Conservation (phyloP, 1,139 yeast genomes). For the Candida frijolesensis region DNA sequence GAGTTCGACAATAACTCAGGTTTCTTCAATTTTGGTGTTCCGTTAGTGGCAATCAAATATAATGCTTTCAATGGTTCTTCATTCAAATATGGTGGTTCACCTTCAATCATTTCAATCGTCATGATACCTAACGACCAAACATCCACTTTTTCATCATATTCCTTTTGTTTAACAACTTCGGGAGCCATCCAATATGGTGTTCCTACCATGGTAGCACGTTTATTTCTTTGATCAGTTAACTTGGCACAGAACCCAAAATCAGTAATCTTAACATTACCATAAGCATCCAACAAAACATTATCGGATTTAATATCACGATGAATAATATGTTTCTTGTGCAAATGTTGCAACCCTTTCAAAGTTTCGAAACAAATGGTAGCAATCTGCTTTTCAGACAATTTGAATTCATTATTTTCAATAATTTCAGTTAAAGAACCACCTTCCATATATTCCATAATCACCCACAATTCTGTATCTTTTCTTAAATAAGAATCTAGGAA, state of each 20-base stretch:
- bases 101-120: conserved; percentile 98
- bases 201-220: conserved; percentile 98
- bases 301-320: conserved; percentile 97
- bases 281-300: conserved; percentile 77
- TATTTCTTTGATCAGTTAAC: conserved; percentile 79
- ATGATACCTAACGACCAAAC: conserved; percentile 97
- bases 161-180: conserved; percentile 91
- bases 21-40: conserved; percentile 90
- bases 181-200: conserved; percentile 99
- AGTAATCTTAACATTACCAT: conserved; percentile 88
- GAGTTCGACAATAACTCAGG: conserved; percentile 75
- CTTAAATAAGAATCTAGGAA: conserved; percentile 49
- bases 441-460: conserved; percentile 95
- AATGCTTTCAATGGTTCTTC: conserved; percentile 93
- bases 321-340: conserved; percentile 92
- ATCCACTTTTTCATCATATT: conserved; percentile 96
- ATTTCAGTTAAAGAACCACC: conserved; percentile 80
- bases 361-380: conserved; percentile 96
- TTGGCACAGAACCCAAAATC: conserved; percentile 96
- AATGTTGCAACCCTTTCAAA: conserved; percentile 76
- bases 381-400: conserved; percentile 92
- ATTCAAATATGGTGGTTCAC: conserved; percentile 96
- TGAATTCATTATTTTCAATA: conserved; percentile 74
- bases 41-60: conserved; percentile 91
- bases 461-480: conserved; percentile 66